Percentiles rank a stretch among this genome's conserved stretches.
These are phyloP conservation scores for Tolypocladium tropicale DNA, from an alignment of 2,329 filamentous ascomycete species.

Conservation along the genomic window DNA sequence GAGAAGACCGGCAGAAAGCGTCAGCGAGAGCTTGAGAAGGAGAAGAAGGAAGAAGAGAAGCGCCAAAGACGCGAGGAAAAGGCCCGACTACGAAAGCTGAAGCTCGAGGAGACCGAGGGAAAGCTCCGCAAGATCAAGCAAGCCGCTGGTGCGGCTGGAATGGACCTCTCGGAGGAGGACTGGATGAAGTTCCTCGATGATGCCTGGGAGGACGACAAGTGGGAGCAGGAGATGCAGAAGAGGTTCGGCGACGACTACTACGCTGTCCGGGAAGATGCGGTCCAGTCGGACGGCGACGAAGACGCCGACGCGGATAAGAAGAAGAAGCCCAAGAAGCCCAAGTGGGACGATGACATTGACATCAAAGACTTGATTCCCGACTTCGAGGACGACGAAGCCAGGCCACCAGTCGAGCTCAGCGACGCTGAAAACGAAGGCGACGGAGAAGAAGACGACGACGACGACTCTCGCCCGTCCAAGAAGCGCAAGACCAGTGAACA, in stretches of 20 bases:
- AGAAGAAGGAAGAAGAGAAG: constrained; percentile 71
- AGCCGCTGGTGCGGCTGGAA: constrained; percentile 68
- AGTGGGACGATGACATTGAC: constrained; percentile 95
- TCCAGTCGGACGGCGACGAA: constrained; percentile 54
- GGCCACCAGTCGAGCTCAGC: constrained; percentile 45
- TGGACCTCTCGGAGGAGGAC: constrained; percentile 60
- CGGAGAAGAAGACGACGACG: constrained; percentile 26
- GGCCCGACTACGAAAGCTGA: constrained; percentile 73
- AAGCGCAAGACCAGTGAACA: constrained; percentile 50
- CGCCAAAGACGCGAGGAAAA: constrained; percentile 68
- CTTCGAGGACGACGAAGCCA: constrained; percentile 56
- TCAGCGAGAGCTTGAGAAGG: constrained; percentile 66
- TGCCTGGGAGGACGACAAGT: constrained; percentile 79
- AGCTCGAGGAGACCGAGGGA: constrained; percentile 80
- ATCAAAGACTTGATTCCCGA: constrained; percentile 87
- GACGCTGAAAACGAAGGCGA: constrained; percentile 26
- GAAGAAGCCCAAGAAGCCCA: constrained; percentile 46
- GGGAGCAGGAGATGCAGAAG: constrained; percentile 84
- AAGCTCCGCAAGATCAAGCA: constrained; percentile 84
- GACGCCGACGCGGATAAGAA: constrained; percentile 39
- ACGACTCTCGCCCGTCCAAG: constrained; percentile 38
- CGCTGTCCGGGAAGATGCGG: constrained; percentile 58
- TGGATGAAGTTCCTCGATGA: constrained; percentile 79
- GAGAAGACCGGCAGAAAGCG: constrained; percentile 68
- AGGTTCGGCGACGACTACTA: constrained; percentile 91